Base-by-base conservation (phyloP, 2,329 filamentous ascomycete genomes). In the Neofusicoccum cordaticola region DNA sequence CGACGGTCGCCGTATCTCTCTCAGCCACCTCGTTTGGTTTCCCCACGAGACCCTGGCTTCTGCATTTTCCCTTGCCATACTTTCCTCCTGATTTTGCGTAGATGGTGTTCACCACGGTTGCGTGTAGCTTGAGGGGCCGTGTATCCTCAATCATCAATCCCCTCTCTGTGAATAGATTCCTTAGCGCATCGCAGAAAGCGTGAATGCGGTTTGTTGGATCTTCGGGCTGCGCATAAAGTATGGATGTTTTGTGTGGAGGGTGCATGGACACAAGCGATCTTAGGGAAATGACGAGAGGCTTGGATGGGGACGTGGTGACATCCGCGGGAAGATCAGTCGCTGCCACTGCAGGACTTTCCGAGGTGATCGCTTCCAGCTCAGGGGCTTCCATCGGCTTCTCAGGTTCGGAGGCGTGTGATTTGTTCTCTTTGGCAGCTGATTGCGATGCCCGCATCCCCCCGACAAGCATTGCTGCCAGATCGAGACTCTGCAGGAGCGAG, bases 21-120 rank as follows among this genome's bases (percentile, higher is more conserved):
- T 31, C 48, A n/a, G 31, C 37, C 51, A 9, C 22, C 61, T 34
- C 31, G 22, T 17, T 48, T 31, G 15, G 6, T 56, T 12, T 47
- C 44, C 45, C 31, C 34, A 17, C 39, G n/a, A 41, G 34, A n/a
- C 42, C 35, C 17, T 53, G 65, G 64, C 67, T 71, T 13, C 68
- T 68, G 41, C 66, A 27, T 15, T 68, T 58, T 42, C 67, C 68
- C 68, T 84, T 63, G 15, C 66, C 53, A 60, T 71, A 66, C 50
- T 67, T 61, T 56, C 72, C 52, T 51, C 70, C 70, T 4, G 75
- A 76, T 72, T 83, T 85, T 48, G 87, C 87, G 73, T 97, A 96
- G 13, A 93, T 86, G 0, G 93, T 96, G 75, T 97, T 97, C 58
- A 95, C 78, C 3, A 97, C 80, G 0, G 94, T 97, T 17, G 91